phyloP scores from a whole-genome alignment of 805 yeast genomes.

The Myxozyma monticola region DNA sequence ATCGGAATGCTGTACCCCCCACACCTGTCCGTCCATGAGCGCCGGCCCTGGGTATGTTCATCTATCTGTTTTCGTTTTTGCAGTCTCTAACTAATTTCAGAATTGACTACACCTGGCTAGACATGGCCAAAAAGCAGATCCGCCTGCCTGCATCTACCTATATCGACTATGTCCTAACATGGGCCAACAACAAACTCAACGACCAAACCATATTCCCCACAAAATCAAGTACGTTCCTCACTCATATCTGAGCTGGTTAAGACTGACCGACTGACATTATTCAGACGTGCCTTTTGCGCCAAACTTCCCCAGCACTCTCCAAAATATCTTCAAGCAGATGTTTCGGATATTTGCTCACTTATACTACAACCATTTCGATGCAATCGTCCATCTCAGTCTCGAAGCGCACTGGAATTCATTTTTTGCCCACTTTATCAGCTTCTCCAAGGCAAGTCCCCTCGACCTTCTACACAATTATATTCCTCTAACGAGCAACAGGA shows the following conservation, averaged over 20 bases:
- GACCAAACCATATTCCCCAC: slow-evolving; percentile 93
- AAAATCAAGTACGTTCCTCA: too few relatives aligned
- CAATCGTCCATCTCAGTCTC: slow-evolving; percentile 81
- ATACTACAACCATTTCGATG: slow-evolving; percentile 92
- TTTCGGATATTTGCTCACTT: slow-evolving; percentile 94
- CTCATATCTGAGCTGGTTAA: slow-evolving; percentile 45
- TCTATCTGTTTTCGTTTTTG: neutral
- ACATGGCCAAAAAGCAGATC: slow-evolving; percentile 72
- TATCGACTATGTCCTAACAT: slow-evolving; percentile 84
- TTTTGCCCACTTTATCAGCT: slow-evolving; percentile 89
- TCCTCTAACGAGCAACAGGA: slow-evolving; percentile 44
- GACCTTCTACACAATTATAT: neutral
- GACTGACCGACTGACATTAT: slow-evolving; percentile 31
- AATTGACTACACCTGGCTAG: slow-evolving; percentile 89
- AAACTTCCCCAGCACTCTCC: slow-evolving; percentile 75
- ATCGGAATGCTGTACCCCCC: slow-evolving; percentile 87
- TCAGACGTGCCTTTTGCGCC: slow-evolving; percentile 75
- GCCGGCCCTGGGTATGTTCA: slow-evolving; percentile 73
- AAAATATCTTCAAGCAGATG: slow-evolving; percentile 86
- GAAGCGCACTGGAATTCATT: slow-evolving; percentile 99
- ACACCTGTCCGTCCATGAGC: slow-evolving; percentile 87
- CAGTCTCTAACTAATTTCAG: slow-evolving; percentile 4
- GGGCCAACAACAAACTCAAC: slow-evolving; percentile 84
- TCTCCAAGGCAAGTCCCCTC: slow-evolving; percentile 50
- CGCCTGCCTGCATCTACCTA: slow-evolving; percentile 91